Conservation (phyloP, 495 filamentous ascomycete genomes). For the Hypoxylon intermedium region DNA sequence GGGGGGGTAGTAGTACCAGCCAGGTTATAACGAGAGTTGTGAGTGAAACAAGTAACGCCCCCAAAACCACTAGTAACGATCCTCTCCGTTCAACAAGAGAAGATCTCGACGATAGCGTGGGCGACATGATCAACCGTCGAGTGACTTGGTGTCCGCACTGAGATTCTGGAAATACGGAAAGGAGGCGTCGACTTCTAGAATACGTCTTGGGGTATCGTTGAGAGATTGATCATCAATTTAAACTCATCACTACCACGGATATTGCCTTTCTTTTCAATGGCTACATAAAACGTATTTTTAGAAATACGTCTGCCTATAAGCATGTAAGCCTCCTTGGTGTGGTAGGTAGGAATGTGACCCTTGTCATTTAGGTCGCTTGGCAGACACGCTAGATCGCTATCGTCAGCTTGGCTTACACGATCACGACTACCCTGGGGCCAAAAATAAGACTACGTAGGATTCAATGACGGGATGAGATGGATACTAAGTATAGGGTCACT, state of each 20-base stretch:
- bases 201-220: too few species aligned
- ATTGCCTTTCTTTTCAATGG: slow-evolving; percentile 3
- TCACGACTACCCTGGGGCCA: slow-evolving; percentile 1
- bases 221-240: too few species aligned
- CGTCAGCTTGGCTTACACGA: slow-evolving; percentile 1
- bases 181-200: too few species aligned
- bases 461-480: too few species aligned
- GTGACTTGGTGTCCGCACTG: neutral
- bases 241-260: neutral
- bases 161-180: neutral
- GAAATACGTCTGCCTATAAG: slow-evolving; percentile 8
- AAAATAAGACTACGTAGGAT: neutral
- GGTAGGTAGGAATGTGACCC: slow-evolving; percentile 13
- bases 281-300: slow-evolving; percentile 11
- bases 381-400: too few species aligned
- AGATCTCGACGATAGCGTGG: neutral
- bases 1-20: neutral
- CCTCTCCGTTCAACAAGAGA: neutral
- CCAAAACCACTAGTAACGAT: neutral
- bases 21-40: neutral
- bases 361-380: slow-evolving; percentile 12
- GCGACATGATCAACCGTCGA: neutral
- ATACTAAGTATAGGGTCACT: too few species aligned
- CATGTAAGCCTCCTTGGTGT: neutral
- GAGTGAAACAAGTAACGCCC: neutral